phyloP scores from a whole-genome alignment of 164 flowering plant species.

The Euptelea pleiosperma region DNA sequence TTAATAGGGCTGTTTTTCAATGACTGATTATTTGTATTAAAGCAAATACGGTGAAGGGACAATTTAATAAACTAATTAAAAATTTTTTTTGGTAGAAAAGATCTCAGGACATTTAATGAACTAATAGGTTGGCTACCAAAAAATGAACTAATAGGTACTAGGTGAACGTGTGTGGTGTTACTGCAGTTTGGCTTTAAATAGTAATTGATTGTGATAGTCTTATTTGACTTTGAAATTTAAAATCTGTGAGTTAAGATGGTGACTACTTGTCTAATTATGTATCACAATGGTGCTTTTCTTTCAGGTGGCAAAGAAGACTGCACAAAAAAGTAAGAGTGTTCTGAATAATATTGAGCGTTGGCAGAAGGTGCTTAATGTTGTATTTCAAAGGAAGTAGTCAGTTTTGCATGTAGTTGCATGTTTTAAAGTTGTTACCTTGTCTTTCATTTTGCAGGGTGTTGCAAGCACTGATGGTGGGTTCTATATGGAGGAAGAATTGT shows the following conservation, averaged over 20 bases:
- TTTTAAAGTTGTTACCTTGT: not conserved
- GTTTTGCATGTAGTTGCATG: constrained; percentile 3
- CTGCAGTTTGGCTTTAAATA: too few species aligned
- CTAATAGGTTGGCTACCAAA: too few species aligned
- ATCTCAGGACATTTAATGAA: too few species aligned
- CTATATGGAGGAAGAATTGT: too few species aligned
- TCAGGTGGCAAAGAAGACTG: constrained; percentile 90
- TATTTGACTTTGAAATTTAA: not conserved
- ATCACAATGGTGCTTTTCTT: constrained; percentile 15
- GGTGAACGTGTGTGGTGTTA: too few species aligned
- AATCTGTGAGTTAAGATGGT: not conserved
- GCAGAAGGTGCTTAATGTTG: constrained; percentile 63
- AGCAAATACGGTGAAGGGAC: too few species aligned
- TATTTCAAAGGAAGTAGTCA: not conserved
- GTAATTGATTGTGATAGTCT: too few species aligned
- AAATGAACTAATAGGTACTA: too few species aligned
- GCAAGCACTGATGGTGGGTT: constrained; percentile 90
- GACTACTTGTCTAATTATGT: not conserved
- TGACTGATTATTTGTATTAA: too few species aligned
- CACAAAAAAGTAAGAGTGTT: constrained; percentile 72
- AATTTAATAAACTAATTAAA: too few species aligned
- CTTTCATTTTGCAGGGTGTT: constrained; percentile 72
- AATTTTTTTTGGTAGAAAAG: too few species aligned
- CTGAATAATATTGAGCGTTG: constrained; percentile 83
- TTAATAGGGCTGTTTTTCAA: too few species aligned